Evolutionary conservation across 2,329 filamentous ascomycete species (phyloP), one percentile per base, ranked within the genome.

Genomic region (Colletotrichum chrysophilum): DNA sequence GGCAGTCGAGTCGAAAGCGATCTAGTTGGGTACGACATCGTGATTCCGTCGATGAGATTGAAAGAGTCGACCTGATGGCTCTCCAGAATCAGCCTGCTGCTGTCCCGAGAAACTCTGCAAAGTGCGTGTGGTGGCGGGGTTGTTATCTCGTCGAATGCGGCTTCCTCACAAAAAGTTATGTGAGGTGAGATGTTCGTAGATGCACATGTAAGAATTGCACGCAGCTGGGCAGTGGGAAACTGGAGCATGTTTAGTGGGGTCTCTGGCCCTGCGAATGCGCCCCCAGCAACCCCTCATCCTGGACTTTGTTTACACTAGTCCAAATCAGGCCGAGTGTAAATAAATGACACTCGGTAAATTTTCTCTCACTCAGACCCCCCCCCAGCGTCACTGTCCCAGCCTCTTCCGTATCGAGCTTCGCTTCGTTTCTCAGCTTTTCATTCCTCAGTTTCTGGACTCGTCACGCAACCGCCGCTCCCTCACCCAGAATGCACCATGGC

Each of bases 1-100:
- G 94, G 93, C 80, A 94, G 86, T 80, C 96, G 93, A 30, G 92
- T 91, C 4, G 93, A 90, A 21, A 94, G 84, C 4, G 89, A 87
- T 77, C 90, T 86, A 70, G 89, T 89, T 66, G 88, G 88, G 79
- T 89, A 91, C 24, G 90, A 91, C 91, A 92, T 93, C 67, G 75
- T 78, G 67, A 16, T 32, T n/a, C 21, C 43, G 43, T 52, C 43
- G 43, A 52, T 52, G 43, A 24, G 67, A 38, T 48, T 52, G 13
- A 24, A 18, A 16, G 8, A 7, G 26, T 10, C 24, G 30, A 12
- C 16, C 55, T 21, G 24, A 26, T 32, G 28, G 32, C 12, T 69
- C 7, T 13, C 18, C n/a, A 18, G 14, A 14, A 2, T 56, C 30
- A 32, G 55, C 21, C 26, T 21, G 52, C 38, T 43, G 9, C 38